Evolutionary conservation across 495 filamentous ascomycete species (phyloP), one percentile per base, ranked within the genome.

Genomic region (Trichoderma reesei): DNA sequence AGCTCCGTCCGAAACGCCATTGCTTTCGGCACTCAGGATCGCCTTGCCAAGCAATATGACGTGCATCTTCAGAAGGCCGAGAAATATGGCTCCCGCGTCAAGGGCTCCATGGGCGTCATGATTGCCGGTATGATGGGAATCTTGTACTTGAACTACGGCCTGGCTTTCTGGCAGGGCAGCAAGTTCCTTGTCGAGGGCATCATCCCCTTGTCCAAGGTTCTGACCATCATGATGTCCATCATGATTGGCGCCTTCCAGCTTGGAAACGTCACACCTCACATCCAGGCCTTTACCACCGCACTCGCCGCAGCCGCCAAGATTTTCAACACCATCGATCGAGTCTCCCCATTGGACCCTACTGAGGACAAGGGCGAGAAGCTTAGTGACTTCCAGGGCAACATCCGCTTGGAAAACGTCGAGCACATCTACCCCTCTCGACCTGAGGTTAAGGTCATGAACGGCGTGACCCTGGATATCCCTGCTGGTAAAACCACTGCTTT

Each of bases 401-500:
- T 92, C 51, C 69, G 79, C 0, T 82, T 90, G 62, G 69, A 80
- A 54, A 74, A 85, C 61, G 80, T 90, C 9, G 75, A 79, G 31
- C 90, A 90, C 65, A 78, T 83, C 13, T 92, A 91, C 71, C 88
- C 89, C 2, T 86, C 85, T 59, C 75, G 88, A 34, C 82, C 87
- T 1, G 81, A 87, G 62, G 79, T 86, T 54, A 83, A 80, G 59
- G 82, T 90, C 3, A 69, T 85, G 13, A 77, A 81, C 65, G 73
- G 82, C 16, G 73, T 89, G 39, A 80, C 77, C 56, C 72, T 89
- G 7, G 72, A 65, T 9, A 83, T 90, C 54, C 81, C 84, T 41
- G 86, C 91, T 7, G 92, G 92, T 14, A 89, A 92, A 72, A 88
- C 91, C 44, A 90, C 90, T 34, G 91, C 92, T n/a, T 81, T 98